Percentiles rank a stretch among this genome's conserved stretches.
These are phyloP conservation scores for Fraxinus floribunda DNA, from an alignment of 305 asterid species.

Conservation along the genomic window DNA sequence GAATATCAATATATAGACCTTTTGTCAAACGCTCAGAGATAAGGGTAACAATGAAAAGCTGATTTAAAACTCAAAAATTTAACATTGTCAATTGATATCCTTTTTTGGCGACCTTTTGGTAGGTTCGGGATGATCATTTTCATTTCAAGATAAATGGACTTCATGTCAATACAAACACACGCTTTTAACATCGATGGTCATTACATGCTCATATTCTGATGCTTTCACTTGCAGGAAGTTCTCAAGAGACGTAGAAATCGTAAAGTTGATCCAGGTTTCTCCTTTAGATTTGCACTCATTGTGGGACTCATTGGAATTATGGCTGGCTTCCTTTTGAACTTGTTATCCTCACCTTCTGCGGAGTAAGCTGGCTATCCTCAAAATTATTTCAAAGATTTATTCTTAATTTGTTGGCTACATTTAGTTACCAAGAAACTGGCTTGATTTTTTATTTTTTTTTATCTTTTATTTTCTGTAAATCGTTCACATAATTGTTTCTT, in stretches of 20 bases:
- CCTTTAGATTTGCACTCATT: slow-evolving; percentile 50
- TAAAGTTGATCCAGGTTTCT: slow-evolving; percentile 43
- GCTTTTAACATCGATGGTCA: background rate
- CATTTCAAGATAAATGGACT: background rate
- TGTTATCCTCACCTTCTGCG: slow-evolving; percentile 47
- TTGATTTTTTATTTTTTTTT: background rate
- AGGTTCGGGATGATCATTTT: background rate
- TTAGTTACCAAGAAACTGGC: background rate
- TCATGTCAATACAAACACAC: background rate
- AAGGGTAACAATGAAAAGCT: background rate
- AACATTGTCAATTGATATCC: background rate
- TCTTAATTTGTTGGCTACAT: background rate
- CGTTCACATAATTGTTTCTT: slow-evolving; percentile 3
- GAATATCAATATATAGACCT: background rate
- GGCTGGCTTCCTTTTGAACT: slow-evolving; percentile 60
- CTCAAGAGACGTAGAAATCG: slow-evolving; percentile 50
- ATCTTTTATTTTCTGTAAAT: background rate
- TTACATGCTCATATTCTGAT: background rate
- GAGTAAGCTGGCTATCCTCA: slow-evolving; percentile 23
- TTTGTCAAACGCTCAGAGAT: background rate
- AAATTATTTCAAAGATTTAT: background rate
- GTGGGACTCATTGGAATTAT: slow-evolving; percentile 66
- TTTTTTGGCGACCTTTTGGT: background rate
- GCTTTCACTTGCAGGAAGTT: slow-evolving; percentile 43
- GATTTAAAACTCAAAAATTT: background rate